These are phyloP conservation scores for Aspergillus costaricaensis DNA, from an alignment of 2,329 filamentous ascomycete species.

Conservation along the genomic window DNA sequence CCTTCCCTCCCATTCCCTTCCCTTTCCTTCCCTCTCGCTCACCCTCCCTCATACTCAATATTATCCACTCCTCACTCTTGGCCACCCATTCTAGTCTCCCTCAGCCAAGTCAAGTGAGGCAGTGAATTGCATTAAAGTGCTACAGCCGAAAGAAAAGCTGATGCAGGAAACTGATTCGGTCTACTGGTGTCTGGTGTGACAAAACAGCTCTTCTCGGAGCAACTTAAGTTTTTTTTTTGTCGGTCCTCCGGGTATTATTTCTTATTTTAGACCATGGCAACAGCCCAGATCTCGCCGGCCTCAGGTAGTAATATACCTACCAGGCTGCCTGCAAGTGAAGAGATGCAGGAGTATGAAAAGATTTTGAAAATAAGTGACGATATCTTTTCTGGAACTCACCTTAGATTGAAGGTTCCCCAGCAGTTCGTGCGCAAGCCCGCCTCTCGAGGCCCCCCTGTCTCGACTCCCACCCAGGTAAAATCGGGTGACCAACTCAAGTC, in stretches of 20 bases:
- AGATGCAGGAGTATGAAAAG: slow-evolving; percentile 72
- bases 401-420: slow-evolving; percentile 60
- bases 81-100: slow-evolving; percentile 4
- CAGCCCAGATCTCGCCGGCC: slow-evolving; percentile 34
- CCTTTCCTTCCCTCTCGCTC: not conserved
- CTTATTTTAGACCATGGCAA: slow-evolving; percentile 32
- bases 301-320: slow-evolving; percentile 27
- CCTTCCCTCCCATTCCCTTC: not conserved
- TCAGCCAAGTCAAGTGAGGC: slow-evolving; percentile 9
- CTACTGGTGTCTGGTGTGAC: not conserved
- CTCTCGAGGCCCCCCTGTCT: slow-evolving; percentile 35
- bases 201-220: not conserved
- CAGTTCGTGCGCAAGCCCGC: slow-evolving; percentile 50
- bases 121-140: slow-evolving; percentile 5
- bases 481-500: slow-evolving; percentile 21
- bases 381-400: slow-evolving; percentile 71
- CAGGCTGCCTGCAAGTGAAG: slow-evolving; percentile 49
- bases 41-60: slow-evolving; percentile 3
- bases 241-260: slow-evolving; percentile 6
- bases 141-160: slow-evolving; percentile 8
- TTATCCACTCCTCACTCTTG: not conserved
- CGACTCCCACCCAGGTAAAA: slow-evolving; percentile 32
- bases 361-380: slow-evolving; percentile 79
- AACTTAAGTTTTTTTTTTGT: not conserved
- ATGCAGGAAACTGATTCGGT: slow-evolving; percentile 12